These are phyloP conservation scores for Candida schatavii DNA, from an alignment of 805 yeast species.

Conservation along the genomic window DNA sequence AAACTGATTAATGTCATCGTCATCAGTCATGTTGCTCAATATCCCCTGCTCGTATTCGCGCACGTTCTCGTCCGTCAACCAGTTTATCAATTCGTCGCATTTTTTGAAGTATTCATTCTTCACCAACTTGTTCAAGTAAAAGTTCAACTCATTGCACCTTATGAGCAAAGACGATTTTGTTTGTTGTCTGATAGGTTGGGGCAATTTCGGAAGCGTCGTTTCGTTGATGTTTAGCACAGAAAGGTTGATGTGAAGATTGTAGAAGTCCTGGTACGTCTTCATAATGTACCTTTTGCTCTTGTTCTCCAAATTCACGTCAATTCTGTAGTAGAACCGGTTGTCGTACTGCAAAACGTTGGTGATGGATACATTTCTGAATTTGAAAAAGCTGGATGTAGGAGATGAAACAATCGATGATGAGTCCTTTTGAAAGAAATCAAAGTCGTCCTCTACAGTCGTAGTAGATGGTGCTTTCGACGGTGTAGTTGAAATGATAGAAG, in stretches of 20 bases:
- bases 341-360: slow-evolving; percentile 25
- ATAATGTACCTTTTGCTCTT: slow-evolving; percentile 21
- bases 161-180: slow-evolving; percentile 14
- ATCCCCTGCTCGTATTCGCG: not conserved
- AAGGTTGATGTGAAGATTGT: slow-evolving; percentile 26
- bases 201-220: slow-evolving; percentile 25
- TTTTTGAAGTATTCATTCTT: slow-evolving; percentile 21
- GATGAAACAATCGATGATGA: not conserved
- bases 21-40: slow-evolving; percentile 14
- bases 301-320: slow-evolving; percentile 21
- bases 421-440: slow-evolving; percentile 5
- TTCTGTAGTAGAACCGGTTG: slow-evolving; percentile 32
- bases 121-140: slow-evolving; percentile 22
- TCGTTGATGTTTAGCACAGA: slow-evolving; percentile 5
- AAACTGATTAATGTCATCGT: slow-evolving; percentile 8
- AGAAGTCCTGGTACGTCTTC: slow-evolving; percentile 37
- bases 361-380: slow-evolving; percentile 12
- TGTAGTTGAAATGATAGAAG: not conserved
- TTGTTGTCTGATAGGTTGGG: slow-evolving; percentile 22
- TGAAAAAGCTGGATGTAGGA: not conserved
- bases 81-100: slow-evolving; percentile 21
- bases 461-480: too few species aligned
- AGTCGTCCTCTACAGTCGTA: slow-evolving; percentile 1
- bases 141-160: slow-evolving; percentile 23
- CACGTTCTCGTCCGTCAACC: slow-evolving; percentile 16